Conservation (phyloP, 2,329 filamentous ascomycete species). For the Phialocephala subalpina region DNA sequence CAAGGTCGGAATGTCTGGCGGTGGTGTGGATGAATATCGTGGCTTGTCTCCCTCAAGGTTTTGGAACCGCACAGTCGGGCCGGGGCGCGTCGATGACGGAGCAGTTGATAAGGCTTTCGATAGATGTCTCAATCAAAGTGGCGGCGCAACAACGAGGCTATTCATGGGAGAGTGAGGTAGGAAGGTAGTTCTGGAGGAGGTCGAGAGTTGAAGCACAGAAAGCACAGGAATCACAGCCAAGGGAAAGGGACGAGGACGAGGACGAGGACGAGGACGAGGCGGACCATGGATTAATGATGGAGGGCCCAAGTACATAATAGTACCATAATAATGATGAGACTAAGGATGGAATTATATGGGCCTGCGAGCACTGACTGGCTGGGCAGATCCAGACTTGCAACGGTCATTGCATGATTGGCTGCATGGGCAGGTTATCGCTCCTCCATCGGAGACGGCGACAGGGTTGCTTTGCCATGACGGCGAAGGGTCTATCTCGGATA, state of each 20-base stretch:
- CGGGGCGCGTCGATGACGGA: conserved; percentile 20
- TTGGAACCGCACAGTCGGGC: conserved; percentile 11
- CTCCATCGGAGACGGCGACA: conserved; percentile 1
- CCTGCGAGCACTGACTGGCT: conserved; percentile 3
- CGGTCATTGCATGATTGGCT: conserved; percentile 1
- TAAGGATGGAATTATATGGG: conserved; percentile 1
- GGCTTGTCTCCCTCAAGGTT: conserved; percentile 14
- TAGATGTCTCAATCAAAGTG: conserved; percentile 19
- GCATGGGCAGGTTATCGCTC: background rate
- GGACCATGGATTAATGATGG: conserved; percentile 11
- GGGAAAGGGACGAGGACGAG: conserved; percentile 6
- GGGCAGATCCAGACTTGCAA: background rate
- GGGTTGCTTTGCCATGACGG: background rate
- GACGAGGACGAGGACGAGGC: conserved; percentile 6
- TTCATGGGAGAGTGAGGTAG: background rate
- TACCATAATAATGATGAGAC: background rate
- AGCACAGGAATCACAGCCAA: background rate
- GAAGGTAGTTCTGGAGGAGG: too few relatives aligned
- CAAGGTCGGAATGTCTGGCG: conserved; percentile 20
- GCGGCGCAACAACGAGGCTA: conserved; percentile 11
- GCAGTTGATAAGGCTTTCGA: conserved; percentile 17
- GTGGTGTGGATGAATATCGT: conserved; percentile 24
- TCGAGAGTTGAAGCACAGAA: background rate
- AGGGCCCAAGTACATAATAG: conserved; percentile 13
- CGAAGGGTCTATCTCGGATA: too few relatives aligned